Percentiles rank a stretch among this genome's conserved stretches.
These are phyloP conservation scores for Ophiostoma tasmaniense DNA, from an alignment of 2,329 filamentous ascomycete genomes.

Conservation along the genomic window DNA sequence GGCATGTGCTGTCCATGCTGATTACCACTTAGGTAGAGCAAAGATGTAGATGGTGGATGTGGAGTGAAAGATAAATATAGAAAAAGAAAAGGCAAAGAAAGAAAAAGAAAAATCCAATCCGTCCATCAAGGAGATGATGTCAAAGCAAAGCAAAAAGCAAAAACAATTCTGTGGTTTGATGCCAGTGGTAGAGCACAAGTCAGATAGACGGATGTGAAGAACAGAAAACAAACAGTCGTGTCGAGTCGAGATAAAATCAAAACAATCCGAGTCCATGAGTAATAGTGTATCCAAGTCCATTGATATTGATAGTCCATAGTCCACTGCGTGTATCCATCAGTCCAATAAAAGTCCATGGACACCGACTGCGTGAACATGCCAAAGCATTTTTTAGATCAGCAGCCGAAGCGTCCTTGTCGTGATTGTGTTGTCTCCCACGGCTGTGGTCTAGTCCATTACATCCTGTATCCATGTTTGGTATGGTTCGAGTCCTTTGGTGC, in stretches of 20 bases:
- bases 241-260: constrained; percentile 10
- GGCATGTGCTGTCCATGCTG: not conserved
- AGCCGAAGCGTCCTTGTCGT: not conserved
- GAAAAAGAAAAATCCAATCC: not conserved
- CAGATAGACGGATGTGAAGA: not conserved
- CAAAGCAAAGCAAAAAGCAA: not conserved
- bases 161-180: not conserved
- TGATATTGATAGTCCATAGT: too few species aligned
- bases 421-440: not conserved
- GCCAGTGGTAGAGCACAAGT: not conserved
- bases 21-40: not conserved
- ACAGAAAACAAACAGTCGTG: not conserved
- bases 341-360: too few species aligned
- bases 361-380: not conserved
- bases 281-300: not conserved
- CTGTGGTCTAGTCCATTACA: not conserved
- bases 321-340: too few species aligned
- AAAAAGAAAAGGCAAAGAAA: not conserved
- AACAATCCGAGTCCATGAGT: constrained; percentile 4
- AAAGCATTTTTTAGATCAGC: not conserved
- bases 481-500: not conserved
- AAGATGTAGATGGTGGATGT: not conserved
- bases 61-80: constrained; percentile 20
- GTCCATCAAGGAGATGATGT: not conserved
- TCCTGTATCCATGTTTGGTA: not conserved